Base-by-base conservation (phyloP, 371 early-diverging fungal genomes). In the Gilbertella persicaria region DNA sequence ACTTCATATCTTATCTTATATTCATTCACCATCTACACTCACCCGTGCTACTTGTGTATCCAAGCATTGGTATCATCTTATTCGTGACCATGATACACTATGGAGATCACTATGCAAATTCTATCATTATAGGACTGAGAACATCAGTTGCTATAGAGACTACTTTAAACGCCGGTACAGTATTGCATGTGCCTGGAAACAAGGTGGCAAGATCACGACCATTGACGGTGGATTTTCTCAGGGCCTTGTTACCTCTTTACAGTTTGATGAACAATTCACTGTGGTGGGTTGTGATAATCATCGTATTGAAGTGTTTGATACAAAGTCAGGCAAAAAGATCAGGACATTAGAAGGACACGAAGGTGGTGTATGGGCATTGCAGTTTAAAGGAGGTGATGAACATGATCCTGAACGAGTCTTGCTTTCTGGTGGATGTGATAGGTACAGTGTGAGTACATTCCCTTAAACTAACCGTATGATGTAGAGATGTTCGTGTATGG, bases 401-500 rank as follows among this genome's bases (percentile, higher is more conserved):
- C 93, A 94, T 14, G 84, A 77, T 29, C 87, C 90, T 24, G 83
- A 88, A 48, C 66, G 85, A 55, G 61, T 88, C 80, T 68, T 91
- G 28, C 84, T 88, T 6, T 87, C 87, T 14, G 91, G 91, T 39
- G 88, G 89, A 36, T 90, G 87, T 46, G 93, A 92, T 64, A 83
- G 87, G 81, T 87, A 54, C n/a, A n/a, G n/a, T n/a, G n/a, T n/a
- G n/a, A n/a, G n/a, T n/a, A n/a, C n/a, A n/a, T n/a, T n/a, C n/a
- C n/a, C n/a, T n/a, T n/a, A n/a, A n/a, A n/a, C n/a, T n/a, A n/a
- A n/a, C n/a, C n/a, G n/a, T n/a, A n/a, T n/a, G n/a, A n/a, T n/a
- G 49, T 66, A 85, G 85, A 39, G 83, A 87, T 69, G 92, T 94
- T 2, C 83, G 93, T 16, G 90, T 96, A 1, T 95, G 96, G 96